Evolutionary conservation across 1,284 basidiomycete genomes (phyloP), one percentile per base, ranked within the genome.

Genomic region (Rhodotorula sp.): DNA sequence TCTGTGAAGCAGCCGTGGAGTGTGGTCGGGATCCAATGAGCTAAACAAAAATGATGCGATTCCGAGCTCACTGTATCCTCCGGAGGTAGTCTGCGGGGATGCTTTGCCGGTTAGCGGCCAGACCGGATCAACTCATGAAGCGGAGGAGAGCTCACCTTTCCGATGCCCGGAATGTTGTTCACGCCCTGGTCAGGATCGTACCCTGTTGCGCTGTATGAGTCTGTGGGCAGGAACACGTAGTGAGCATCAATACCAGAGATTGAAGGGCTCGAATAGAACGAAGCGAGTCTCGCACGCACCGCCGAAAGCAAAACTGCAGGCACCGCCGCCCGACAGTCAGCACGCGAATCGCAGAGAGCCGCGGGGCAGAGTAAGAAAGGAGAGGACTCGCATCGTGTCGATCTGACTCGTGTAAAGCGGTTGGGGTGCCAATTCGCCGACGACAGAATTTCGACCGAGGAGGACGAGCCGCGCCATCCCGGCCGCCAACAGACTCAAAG

Each of bases 251-350:
- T 15, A 15, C 45, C 43, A 2, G 18, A 52, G 47, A 49, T 54
- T 15, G 38, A n/a, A 23, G 10, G 8, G n/a, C 16, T 16, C 15
- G 54, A 47, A 31, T n/a, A 21, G 16, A 28, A 21, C 10, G 23
- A 4, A 19, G 19, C 16, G 50, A 23, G 15, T 18, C 8, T 26
- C 19, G 5, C 19, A 48, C 70, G 14, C 31, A 71, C 70, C 70
- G 38, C 70, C 70, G 21, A 71, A 68, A 6, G 54, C 67, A 23
- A 71, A 71, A 19, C 70, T 71, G 61, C 34, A 45, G 23, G 26
- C 2, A 2, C 4, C 2, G n/a, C 18, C 6, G 31, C 10, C 43
- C 52, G 21, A 54, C 28, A 16, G 21, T 16, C 48, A 6, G 5
- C 2, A 34, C 8, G 28, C n/a, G 26, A 5, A 8, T 12, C 3